Evolutionary conservation across 148 eudicot species (phyloP), one percentile per base, ranked within the genome.

Genomic region (Amaranthus hypochondriacus): DNA sequence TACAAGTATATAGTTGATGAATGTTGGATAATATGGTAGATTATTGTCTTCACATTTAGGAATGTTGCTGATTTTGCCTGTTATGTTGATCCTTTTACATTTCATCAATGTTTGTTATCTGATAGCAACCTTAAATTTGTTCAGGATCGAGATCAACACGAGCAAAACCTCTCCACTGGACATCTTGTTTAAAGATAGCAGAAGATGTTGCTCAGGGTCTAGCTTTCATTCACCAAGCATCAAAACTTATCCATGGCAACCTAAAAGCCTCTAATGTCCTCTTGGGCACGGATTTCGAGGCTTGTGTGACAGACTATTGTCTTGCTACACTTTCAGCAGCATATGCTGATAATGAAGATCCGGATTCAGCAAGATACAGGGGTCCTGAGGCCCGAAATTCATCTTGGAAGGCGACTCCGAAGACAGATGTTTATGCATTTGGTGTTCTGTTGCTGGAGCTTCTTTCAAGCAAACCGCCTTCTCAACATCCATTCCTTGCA

Each of bases 131-230:
- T 63, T 3, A 68, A 70, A 54, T 49, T 39, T 69, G 53, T 54
- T 56, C 68, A 91, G 98, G 98, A 52, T 87, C 98, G 64, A 83
- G 98, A 81, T 89, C 98, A 75, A 82, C 89, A 5, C 83, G 96
- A 70, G 96, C 98, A 42, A 93, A 89, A 73, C 98, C 98, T 53
- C 88, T 92, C 10, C 98, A 92, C 73, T 92, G 98, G 98, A 92
- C 98, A 28, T 92, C 98, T 13, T 92, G 98, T 79, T 81, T 92
- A 50, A 92, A 92, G 77, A 90, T 92, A 76, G 98, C 98, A 14
- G 98, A 92, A 74, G 98, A 92, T 59, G 89, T 92, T 50, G 96
- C 98, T 28, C 87, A 89, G 66, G 98, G 96, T 77, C 92, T 93
- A 13, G 88, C 93, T 7, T 93, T 87, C 85, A 93, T 93, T 69